Percentiles rank a stretch among this genome's conserved stretches.
phyloP scores from a whole-genome alignment of 202 grass and related monocot genomes.

The Hordeum pubiflorum region DNA sequence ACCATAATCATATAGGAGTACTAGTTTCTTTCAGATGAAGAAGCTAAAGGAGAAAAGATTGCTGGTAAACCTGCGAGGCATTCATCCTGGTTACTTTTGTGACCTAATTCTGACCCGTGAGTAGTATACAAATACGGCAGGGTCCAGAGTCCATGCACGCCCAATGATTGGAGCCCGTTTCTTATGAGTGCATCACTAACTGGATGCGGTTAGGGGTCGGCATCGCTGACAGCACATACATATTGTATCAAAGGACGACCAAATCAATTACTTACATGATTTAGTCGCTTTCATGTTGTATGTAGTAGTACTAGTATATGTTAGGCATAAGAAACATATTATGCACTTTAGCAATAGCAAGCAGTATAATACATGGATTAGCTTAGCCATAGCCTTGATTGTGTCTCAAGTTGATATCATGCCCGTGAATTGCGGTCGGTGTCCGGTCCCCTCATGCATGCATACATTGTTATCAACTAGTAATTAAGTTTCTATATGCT shows the following conservation, averaged over 20 bases:
- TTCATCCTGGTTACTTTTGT: background rate
- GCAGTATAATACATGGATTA: background rate
- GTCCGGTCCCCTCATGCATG: background rate
- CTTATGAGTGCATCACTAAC: background rate
- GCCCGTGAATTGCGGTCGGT: constrained; percentile 5
- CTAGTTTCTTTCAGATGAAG: too few species aligned
- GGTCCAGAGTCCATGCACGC: background rate
- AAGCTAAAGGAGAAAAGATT: background rate
- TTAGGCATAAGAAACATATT: background rate
- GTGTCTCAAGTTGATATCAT: background rate
- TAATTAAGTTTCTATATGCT: background rate
- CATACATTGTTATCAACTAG: background rate
- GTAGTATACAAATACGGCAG: background rate
- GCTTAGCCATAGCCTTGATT: background rate
- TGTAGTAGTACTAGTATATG: background rate
- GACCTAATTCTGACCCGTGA: background rate
- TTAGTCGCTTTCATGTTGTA: constrained; percentile 16
- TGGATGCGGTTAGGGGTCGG: constrained; percentile 26
- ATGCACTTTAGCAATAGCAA: background rate
- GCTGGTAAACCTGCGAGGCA: constrained; percentile 8
- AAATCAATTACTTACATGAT: background rate
- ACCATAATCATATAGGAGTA: background rate
- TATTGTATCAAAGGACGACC: background rate
- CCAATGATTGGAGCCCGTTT: background rate
- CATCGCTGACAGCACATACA: constrained; percentile 23